These are phyloP conservation scores for Diophrys sp. DNA, from an alignment of 73 alveolate species.

Conservation along the genomic window DNA sequence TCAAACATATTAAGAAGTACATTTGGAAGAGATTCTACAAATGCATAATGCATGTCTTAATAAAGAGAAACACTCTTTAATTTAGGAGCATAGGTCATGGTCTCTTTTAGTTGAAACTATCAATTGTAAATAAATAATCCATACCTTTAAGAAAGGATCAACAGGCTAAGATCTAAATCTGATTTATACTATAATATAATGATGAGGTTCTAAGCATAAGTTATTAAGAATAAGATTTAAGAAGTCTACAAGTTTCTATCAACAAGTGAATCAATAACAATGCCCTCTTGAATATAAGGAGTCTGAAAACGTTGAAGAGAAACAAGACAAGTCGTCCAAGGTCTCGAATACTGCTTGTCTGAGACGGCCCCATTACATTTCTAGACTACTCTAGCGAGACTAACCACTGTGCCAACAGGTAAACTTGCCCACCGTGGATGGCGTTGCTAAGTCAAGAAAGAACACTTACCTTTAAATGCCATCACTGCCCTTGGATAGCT, in stretches of 20 bases:
- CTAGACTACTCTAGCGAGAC: no score
- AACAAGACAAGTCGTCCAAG: no score
- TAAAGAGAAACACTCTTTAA: conserved; percentile 88
- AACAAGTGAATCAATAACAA: no score
- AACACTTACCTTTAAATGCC: no score
- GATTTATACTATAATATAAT: conserved; percentile 30
- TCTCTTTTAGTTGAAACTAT: conserved; percentile 91
- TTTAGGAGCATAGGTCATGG: conserved; percentile 46
- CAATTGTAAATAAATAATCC: conserved; percentile 68
- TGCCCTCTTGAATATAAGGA: no score
- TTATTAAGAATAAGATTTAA: conserved; percentile 19
- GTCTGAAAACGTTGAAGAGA: no score
- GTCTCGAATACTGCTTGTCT: no score
- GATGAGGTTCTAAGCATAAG: conserved; percentile 33
- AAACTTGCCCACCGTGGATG: no score
- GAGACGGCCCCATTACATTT: no score
- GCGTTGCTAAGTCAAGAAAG: no score
- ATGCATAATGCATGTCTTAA: conserved; percentile 79
- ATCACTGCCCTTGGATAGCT: no score
- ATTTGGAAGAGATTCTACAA: conserved; percentile 70
- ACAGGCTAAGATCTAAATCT: conserved; percentile 78
- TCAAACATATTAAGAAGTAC: conserved; percentile 47
- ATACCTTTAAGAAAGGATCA: conserved; percentile 58
- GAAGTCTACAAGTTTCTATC: conserved; percentile 33
- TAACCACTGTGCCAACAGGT: no score